Conservation (phyloP, 495 filamentous ascomycete species). For the Lophiostoma macrostomum region DNA sequence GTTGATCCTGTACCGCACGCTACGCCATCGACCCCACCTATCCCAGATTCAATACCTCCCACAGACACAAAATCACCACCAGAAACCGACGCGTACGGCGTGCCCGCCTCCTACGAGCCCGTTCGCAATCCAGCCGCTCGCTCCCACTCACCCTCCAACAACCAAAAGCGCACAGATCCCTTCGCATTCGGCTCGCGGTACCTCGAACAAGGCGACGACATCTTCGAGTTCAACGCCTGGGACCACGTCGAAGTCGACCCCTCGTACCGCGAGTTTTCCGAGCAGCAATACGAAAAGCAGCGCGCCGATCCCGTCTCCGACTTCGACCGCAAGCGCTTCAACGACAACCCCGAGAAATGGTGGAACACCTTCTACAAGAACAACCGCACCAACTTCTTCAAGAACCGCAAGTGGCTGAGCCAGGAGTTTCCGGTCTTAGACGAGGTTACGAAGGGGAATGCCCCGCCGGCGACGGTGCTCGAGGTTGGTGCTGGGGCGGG, state of each 20-base stretch:
- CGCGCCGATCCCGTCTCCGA: slow-evolving; percentile 77
- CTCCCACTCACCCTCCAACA: slow-evolving; percentile 55
- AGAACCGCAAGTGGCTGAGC: slow-evolving; percentile 92
- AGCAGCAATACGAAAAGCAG: slow-evolving; percentile 77
- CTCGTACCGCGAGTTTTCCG: slow-evolving; percentile 75
- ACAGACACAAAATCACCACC: slow-evolving; percentile 10
- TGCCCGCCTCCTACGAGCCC: slow-evolving; percentile 46
- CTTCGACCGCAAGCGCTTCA: slow-evolving; percentile 83
- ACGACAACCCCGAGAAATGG: slow-evolving; percentile 84
- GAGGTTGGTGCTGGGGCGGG: slow-evolving; percentile 95
- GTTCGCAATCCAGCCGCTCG: slow-evolving; percentile 42
- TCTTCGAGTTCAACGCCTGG: slow-evolving; percentile 97
- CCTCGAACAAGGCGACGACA: slow-evolving; percentile 75
- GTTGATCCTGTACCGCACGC: slow-evolving; percentile 26
- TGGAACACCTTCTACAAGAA: slow-evolving; percentile 97
- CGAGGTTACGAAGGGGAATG: slow-evolving; percentile 60
- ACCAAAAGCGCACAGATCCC: slow-evolving; percentile 80
- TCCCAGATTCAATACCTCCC: slow-evolving; percentile 14
- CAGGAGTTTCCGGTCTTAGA: slow-evolving; percentile 89
- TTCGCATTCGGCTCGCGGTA: slow-evolving; percentile 93
- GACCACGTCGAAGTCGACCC: slow-evolving; percentile 91
- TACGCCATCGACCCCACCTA: slow-evolving; percentile 2
- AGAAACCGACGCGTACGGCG: slow-evolving; percentile 44
- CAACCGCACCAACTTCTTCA: slow-evolving; percentile 96
- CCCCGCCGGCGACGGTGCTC: slow-evolving; percentile 63